Conservation (phyloP, 805 yeast species). For the Nematodospora valgi region DNA sequence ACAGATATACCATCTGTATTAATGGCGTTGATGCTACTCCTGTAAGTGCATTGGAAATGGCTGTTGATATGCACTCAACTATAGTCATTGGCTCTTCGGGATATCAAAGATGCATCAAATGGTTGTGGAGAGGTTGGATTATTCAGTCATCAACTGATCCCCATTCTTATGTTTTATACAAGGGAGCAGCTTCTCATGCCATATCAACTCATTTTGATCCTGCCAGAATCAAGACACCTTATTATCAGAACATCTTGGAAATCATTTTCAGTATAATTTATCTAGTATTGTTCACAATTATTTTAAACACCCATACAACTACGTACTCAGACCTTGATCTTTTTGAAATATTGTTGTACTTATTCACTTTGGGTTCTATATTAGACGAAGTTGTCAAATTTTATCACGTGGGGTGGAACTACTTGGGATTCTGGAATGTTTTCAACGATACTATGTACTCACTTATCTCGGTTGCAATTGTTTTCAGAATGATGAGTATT, state of each 20-base stretch:
- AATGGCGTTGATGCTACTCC: slow-evolving; percentile 62
- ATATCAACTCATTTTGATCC: slow-evolving; percentile 71
- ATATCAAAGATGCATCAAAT: slow-evolving; percentile 78
- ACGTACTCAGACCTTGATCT: slow-evolving; percentile 28
- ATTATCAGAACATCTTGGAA: slow-evolving; percentile 74
- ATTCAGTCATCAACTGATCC: slow-evolving; percentile 71
- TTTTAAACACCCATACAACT: slow-evolving; percentile 57
- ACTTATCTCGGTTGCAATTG: slow-evolving; percentile 50
- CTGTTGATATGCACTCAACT: slow-evolving; percentile 81
- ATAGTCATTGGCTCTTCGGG: slow-evolving; percentile 76
- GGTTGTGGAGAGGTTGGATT: slow-evolving; percentile 95
- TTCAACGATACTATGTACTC: slow-evolving; percentile 71
- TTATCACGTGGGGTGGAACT: slow-evolving; percentile 71
- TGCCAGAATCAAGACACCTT: slow-evolving; percentile 79
- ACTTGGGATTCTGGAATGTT: slow-evolving; percentile 74
- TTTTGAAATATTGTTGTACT: slow-evolving; percentile 55
- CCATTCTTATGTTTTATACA: slow-evolving; percentile 61
- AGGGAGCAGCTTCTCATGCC: slow-evolving; percentile 52
- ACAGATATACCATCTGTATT: slow-evolving; percentile 63
- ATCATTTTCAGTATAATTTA: slow-evolving; percentile 64
- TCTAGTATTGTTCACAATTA: slow-evolving; percentile 56
- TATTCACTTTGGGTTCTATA: slow-evolving; percentile 64
- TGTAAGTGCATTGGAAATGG: slow-evolving; percentile 74
- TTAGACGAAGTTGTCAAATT: slow-evolving; percentile 67
- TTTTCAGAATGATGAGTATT: slow-evolving; percentile 49